Evolutionary conservation across 495 filamentous ascomycete genomes (phyloP).

Genomic region (Thozetella sp.): DNA sequence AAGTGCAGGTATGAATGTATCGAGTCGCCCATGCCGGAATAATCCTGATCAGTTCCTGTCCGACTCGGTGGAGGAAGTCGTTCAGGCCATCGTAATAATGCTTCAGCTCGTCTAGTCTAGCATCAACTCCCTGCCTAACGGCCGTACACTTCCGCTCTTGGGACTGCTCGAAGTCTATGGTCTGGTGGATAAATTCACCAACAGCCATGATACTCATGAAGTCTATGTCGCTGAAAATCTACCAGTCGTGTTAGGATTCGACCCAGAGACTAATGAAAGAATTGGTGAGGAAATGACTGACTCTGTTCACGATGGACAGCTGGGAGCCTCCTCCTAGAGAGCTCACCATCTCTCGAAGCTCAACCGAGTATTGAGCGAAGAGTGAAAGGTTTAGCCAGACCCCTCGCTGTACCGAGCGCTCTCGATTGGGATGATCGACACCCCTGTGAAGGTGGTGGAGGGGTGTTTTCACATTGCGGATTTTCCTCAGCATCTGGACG

Average conservation of each 20-base stretch:
- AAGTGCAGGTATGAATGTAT: slow-evolving; percentile 69
- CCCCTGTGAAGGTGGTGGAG: slow-evolving; percentile 77
- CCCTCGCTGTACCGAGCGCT: slow-evolving; percentile 57
- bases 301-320: slow-evolving; percentile 61
- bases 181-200: slow-evolving; percentile 70
- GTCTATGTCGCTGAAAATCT: slow-evolving; percentile 46
- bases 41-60: slow-evolving; percentile 58
- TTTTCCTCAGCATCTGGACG: slow-evolving; percentile 64
- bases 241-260: not conserved
- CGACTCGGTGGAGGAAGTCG: slow-evolving; percentile 67
- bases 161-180: slow-evolving; percentile 83
- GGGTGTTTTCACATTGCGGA: slow-evolving; percentile 78
- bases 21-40: slow-evolving; percentile 60
- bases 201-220: slow-evolving; percentile 58
- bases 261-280: not conserved
- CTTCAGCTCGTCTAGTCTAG: slow-evolving; percentile 78
- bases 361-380: slow-evolving; percentile 58
- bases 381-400: slow-evolving; percentile 70
- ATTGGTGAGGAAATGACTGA: slow-evolving; percentile 24
- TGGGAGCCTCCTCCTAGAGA: slow-evolving; percentile 59
- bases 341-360: slow-evolving; percentile 65
- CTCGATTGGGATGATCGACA: slow-evolving; percentile 64
- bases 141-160: slow-evolving; percentile 73
- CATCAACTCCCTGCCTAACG: slow-evolving; percentile 72
- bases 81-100: slow-evolving; percentile 76